phyloP scores from a whole-genome alignment of 2,329 filamentous ascomycete species.

The Colletotrichum brevisporum region DNA sequence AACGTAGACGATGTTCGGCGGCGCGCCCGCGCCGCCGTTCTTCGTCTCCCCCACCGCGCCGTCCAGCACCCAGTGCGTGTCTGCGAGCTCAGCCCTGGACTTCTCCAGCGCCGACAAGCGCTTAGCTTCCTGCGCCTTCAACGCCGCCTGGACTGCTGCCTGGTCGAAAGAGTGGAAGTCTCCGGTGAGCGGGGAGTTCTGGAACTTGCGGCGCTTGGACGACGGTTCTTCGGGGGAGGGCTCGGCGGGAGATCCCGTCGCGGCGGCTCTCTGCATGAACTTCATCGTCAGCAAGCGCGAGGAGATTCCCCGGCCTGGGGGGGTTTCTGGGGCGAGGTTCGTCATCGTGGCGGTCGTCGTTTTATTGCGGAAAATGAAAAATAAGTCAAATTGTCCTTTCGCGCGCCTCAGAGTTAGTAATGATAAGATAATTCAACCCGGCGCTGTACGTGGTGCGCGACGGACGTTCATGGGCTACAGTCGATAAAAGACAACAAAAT shows the following conservation, averaged over 20 bases:
- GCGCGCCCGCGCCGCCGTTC: slow-evolving; percentile 43
- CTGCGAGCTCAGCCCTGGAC: slow-evolving; percentile 73
- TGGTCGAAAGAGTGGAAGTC: slow-evolving; percentile 66
- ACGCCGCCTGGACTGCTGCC: slow-evolving; percentile 72
- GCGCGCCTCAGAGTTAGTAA: not conserved
- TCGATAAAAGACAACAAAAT: slow-evolving; percentile 21
- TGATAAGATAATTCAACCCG: not conserved
- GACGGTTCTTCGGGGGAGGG: slow-evolving; percentile 64
- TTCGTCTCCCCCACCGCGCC: slow-evolving; percentile 50
- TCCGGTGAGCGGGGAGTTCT: slow-evolving; percentile 50
- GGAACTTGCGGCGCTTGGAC: slow-evolving; percentile 74
- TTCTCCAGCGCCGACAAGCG: slow-evolving; percentile 73
- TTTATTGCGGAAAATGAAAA: no score
- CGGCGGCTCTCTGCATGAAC: slow-evolving; percentile 93
- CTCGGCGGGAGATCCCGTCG: slow-evolving; percentile 64
- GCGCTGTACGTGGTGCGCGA: not conserved
- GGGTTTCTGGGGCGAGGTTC: slow-evolving; percentile 65
- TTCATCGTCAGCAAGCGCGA: slow-evolving; percentile 94
- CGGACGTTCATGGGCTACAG: not conserved
- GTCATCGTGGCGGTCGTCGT: slow-evolving; percentile 41
- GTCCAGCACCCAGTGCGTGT: slow-evolving; percentile 83
- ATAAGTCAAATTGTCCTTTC: not conserved
- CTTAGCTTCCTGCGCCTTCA: slow-evolving; percentile 77
- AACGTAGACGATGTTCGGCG: slow-evolving; percentile 72
- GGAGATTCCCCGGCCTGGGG: slow-evolving; percentile 77